Evolutionary conservation across 176 grass and related monocot genomes (phyloP).

Genomic region (Oryza longistaminata): DNA sequence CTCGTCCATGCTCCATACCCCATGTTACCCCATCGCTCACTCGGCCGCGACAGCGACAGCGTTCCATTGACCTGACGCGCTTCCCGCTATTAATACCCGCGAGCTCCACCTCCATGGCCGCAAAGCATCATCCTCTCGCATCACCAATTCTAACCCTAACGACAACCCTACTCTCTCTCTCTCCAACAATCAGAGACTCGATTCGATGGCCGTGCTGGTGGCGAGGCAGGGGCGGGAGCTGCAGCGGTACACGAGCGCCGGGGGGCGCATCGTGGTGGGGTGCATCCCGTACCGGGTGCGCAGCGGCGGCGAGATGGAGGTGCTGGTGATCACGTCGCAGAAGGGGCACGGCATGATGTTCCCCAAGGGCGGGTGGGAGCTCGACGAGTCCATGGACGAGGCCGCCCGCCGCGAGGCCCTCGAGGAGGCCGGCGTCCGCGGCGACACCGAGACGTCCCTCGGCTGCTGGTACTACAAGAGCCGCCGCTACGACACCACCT

Average conservation of each 20-base stretch:
- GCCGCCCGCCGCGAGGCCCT: slow-evolving; percentile 78
- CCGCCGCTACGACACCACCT: slow-evolving; percentile 62
- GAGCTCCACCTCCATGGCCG: slow-evolving; percentile 23
- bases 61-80: not conserved
- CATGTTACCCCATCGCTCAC: slow-evolving; percentile 31
- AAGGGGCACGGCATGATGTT: slow-evolving; percentile 97
- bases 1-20: slow-evolving; percentile 32
- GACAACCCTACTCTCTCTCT: not conserved
- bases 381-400: slow-evolving; percentile 76
- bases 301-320: slow-evolving; percentile 55
- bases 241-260: slow-evolving; percentile 82
- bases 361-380: slow-evolving; percentile 98
- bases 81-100: slow-evolving; percentile 46
- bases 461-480: slow-evolving; percentile 85
- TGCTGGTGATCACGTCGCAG: slow-evolving; percentile 87
- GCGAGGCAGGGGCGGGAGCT: slow-evolving; percentile 87
- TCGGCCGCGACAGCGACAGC: slow-evolving; percentile 6
- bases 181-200: not conserved
- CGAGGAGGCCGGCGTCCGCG: slow-evolving; percentile 85
- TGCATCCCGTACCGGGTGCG: slow-evolving; percentile 78
- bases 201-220: slow-evolving; percentile 66
- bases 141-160: not conserved
- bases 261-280: slow-evolving; percentile 76
- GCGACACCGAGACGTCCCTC: slow-evolving; percentile 47
- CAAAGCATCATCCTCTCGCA: slow-evolving; percentile 32